Conservation (phyloP, 768 basidiomycete genomes). For the Coprinopsis strossmayeri region DNA sequence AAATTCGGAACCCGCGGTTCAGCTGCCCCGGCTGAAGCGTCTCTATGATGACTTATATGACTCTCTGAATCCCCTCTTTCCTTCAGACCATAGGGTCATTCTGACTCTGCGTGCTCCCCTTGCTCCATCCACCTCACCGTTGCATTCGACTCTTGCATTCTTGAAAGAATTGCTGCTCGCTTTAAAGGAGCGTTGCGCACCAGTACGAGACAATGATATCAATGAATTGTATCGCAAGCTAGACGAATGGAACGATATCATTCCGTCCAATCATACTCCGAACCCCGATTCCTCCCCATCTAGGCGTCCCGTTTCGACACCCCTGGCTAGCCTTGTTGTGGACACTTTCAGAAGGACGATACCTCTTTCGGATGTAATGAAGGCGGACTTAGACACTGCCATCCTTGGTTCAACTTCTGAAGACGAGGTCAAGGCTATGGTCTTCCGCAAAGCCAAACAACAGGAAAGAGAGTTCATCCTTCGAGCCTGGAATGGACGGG, state of each 20-base stretch:
- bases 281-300: background rate
- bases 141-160: constrained; percentile 48
- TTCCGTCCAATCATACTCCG: background rate
- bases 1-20: constrained; percentile 48
- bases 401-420: constrained; percentile 64
- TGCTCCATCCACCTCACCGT: constrained; percentile 62
- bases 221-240: constrained; percentile 30
- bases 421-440: constrained; percentile 40
- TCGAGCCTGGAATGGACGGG: constrained; percentile 29
- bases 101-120: constrained; percentile 48
- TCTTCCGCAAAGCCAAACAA: constrained; percentile 45
- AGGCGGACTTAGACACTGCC: constrained; percentile 59
- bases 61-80: constrained; percentile 51
- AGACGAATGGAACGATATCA: constrained; percentile 8
- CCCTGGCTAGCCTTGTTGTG: constrained; percentile 42
- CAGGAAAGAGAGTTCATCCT: constrained; percentile 51
- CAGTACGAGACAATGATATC: constrained; percentile 51
- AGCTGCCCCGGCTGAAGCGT: constrained; percentile 51
- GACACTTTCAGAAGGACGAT: constrained; percentile 43
- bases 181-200: constrained; percentile 60
- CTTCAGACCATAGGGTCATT: constrained; percentile 44
- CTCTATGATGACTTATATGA: constrained; percentile 50
- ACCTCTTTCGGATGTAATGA: constrained; percentile 55
- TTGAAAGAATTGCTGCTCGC: constrained; percentile 47
- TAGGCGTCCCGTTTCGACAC: constrained; percentile 9